phyloP scores from a whole-genome alignment of 495 filamentous ascomycete species.

The Hypoxylon lienhwacheense region DNA sequence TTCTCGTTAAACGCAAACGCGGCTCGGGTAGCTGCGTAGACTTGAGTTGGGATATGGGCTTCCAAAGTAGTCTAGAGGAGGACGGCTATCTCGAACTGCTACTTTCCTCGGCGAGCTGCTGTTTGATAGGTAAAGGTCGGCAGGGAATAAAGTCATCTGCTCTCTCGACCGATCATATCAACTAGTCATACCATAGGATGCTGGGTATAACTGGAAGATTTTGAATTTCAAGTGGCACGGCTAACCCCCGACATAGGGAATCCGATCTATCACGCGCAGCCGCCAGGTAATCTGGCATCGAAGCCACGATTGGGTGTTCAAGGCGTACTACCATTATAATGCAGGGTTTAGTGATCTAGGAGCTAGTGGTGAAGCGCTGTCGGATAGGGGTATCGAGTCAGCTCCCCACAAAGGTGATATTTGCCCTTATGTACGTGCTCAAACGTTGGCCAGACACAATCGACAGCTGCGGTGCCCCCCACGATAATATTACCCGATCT shows the following conservation, averaged over 20 bases:
- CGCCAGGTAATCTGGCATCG: constrained; percentile 12
- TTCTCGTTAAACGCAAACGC: constrained; percentile 24
- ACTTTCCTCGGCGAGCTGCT: not conserved
- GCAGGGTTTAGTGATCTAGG: constrained; percentile 10
- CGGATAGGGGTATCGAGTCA: constrained; percentile 31
- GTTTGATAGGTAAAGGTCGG: constrained; percentile 19
- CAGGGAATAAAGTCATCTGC: constrained; percentile 18
- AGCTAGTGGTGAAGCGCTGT: constrained; percentile 16
- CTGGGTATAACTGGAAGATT: constrained; percentile 16
- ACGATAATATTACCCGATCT: constrained; percentile 36
- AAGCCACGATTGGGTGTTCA: constrained; percentile 25
- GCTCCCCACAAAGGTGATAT: constrained; percentile 10
- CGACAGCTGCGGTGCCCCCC: constrained; percentile 19
- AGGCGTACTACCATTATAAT: constrained; percentile 19
- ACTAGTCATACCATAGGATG: constrained; percentile 14
- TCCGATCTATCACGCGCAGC: constrained; percentile 34
- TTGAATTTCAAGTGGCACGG: constrained; percentile 20
- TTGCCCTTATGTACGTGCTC: constrained; percentile 16
- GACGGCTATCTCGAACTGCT: not conserved
- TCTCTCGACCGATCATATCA: constrained; percentile 1
- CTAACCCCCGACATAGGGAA: constrained; percentile 5
- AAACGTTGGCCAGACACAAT: constrained; percentile 13
- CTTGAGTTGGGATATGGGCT: constrained; percentile 13
- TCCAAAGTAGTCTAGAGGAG: constrained; percentile 11
- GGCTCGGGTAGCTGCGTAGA: constrained; percentile 29